Conservation (phyloP, 2,329 filamentous ascomycete genomes). For the Pseudocercospora fuligena region DNA sequence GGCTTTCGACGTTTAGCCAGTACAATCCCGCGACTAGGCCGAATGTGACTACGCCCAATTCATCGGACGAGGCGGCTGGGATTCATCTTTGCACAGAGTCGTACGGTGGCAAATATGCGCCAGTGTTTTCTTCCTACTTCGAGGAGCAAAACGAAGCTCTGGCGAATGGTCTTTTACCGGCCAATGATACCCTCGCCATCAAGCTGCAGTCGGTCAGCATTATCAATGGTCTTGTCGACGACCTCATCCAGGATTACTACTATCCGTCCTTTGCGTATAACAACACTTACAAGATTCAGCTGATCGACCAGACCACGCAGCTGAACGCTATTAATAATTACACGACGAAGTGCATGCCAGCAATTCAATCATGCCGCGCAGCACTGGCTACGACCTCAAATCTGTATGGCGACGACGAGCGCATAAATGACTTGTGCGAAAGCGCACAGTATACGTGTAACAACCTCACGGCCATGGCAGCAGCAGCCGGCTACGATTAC, state of each 20-base stretch:
- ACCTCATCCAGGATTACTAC: conserved; percentile 62
- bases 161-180: conserved; percentile 54
- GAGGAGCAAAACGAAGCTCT: conserved; percentile 66
- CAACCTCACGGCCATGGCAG: conserved; percentile 30
- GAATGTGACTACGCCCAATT: conserved; percentile 58
- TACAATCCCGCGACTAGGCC: conserved; percentile 49
- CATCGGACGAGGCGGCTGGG: conserved; percentile 32
- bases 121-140: conserved; percentile 63
- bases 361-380: conserved; percentile 43
- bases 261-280: conserved; percentile 64
- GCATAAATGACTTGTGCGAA: conserved; percentile 30
- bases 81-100: conserved; percentile 66
- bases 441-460: conserved; percentile 29
- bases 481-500: conserved; percentile 31
- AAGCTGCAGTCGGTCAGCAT: conserved; percentile 69
- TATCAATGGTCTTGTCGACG: conserved; percentile 72
- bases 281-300: conserved; percentile 69
- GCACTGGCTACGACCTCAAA: conserved; percentile 34
- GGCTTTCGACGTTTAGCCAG: conserved; percentile 49
- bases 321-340: conserved; percentile 52
- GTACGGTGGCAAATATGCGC: conserved; percentile 67
- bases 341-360: conserved; percentile 43
- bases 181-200: conserved; percentile 61
- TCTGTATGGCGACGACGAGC: conserved; percentile 31
- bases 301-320: conserved; percentile 59